Base-by-base conservation (phyloP, 768 basidiomycete species). In the Boletus barrowsii region DNA sequence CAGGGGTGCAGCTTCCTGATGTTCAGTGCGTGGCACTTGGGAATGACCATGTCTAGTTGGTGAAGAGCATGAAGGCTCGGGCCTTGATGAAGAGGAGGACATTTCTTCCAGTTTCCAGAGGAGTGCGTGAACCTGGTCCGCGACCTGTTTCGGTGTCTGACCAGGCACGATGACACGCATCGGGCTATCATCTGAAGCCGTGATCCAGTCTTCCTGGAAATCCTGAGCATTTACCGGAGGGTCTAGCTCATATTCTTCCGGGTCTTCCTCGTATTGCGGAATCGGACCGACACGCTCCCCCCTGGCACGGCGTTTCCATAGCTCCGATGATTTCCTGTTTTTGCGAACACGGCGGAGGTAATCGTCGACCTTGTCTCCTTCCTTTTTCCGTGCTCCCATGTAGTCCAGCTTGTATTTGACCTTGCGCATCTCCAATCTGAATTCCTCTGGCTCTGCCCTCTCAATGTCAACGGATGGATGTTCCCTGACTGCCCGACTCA, bases 371-470 rank as follows among this genome's bases (percentile, higher is more conserved):
- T 70, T 77, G 46, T 64, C 64, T 4, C 60, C 55, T 57, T 79
- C 79, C 42, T 55, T 68, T 49, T 63, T 57, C 18, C 72, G 68
- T 1, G 76, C 73, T 24, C 65, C 72, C 41, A 68, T 58, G 49
- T 72, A 75, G 62, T 83, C 73, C n/a, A 86, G 74, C 57, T 79
- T 73, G 66, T 75, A 82, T 61, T 75, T 77, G 56, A 85, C 78
- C 51, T 79, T 77, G 49, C 83, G 74, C 75, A 82, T 79, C 56
- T 86, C 85, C 54, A 75, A 39, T 15, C 63, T 66, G 32, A 84
- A 70, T 18, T 83, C 78, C 2, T 67, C 72, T 5, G 67, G 65
- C 17, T 70, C 71, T 3, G 78, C 76, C 11, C 58, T 61, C 20
- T 58, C 57, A 15, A 84, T 66, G 15, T 66, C 65, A 5, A 79